Percentiles rank a stretch among this genome's conserved stretches.
Conservation (phyloP, 2,329 filamentous ascomycete genomes). For the Diaporthe ampelina region DNA sequence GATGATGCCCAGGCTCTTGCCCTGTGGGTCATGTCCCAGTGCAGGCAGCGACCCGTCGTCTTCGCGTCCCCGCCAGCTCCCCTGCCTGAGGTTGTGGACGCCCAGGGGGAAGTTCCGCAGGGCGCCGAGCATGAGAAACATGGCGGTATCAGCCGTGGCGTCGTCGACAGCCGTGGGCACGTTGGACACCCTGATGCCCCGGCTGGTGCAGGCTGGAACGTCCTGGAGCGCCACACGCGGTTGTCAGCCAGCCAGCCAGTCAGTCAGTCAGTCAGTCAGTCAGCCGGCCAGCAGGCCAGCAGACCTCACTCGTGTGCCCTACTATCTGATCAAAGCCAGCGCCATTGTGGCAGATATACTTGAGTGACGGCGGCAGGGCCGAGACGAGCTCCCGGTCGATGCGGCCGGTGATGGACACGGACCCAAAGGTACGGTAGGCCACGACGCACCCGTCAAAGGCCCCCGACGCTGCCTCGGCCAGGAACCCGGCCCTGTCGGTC, state of each 20-base stretch:
- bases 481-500: conserved; percentile 74
- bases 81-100: conserved; percentile 75
- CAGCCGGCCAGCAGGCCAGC: too few species aligned
- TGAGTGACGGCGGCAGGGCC: conserved; percentile 65
- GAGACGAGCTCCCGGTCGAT: conserved; percentile 80
- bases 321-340: conserved; percentile 87
- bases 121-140: conserved; percentile 86
- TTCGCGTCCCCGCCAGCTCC: conserved; percentile 74
- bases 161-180: conserved; percentile 86
- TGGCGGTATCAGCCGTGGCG: conserved; percentile 83
- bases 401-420: conserved; percentile 73
- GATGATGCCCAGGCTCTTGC: conserved; percentile 83
- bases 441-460: conserved; percentile 75
- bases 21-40: conserved; percentile 82
- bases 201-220: conserved; percentile 77
- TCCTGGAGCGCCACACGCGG: conserved; percentile 55
- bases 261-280: too few species aligned
- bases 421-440: conserved; percentile 80
- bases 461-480: conserved; percentile 76
- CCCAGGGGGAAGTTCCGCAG: conserved; percentile 79
- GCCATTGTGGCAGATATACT: conserved; percentile 74
- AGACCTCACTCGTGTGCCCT: not conserved
- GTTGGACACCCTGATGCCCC: conserved; percentile 80
- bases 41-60: conserved; percentile 61
- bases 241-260: not conserved